These are phyloP conservation scores for Pseudogymnoascus destructans DNA, from an alignment of 2,329 filamentous ascomycete species.

Conservation along the genomic window DNA sequence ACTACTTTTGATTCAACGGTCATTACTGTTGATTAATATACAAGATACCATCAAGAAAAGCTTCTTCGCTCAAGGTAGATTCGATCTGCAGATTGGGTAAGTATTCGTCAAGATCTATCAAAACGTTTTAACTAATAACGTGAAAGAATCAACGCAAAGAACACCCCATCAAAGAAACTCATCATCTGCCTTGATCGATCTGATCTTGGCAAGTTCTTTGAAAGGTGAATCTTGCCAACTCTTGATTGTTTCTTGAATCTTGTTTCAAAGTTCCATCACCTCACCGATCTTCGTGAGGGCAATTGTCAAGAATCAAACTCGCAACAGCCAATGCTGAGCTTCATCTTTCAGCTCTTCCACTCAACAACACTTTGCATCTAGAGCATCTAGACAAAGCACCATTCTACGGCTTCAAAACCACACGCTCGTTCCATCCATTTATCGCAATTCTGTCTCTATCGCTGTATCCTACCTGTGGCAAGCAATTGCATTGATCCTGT, in stretches of 20 bases:
- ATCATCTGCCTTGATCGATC: not conserved
- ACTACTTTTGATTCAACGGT: not conserved
- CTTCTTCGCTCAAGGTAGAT: conserved; percentile 1
- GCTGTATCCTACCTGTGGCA: not conserved
- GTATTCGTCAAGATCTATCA: not conserved
- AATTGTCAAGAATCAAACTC: not conserved
- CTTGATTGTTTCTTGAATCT: not conserved
- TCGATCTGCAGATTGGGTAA: not conserved
- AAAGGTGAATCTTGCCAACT: not conserved
- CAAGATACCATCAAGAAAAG: not conserved
- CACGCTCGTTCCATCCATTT: not conserved
- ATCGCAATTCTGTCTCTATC: not conserved
- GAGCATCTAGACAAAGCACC: not conserved
- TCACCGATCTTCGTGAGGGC: not conserved
- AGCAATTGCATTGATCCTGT: not conserved
- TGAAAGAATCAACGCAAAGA: not conserved
- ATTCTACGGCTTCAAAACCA: not conserved
- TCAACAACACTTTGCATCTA: not conserved
- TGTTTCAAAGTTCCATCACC: not conserved
- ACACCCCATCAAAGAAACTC: not conserved
- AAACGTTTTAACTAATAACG: not conserved
- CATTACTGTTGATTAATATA: not conserved
- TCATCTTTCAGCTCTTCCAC: not conserved
- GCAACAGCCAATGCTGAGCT: not conserved
- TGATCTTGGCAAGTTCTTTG: not conserved